phyloP scores from a whole-genome alignment of 352 stramenopile genomes.

The Globisporangium alternatum region DNA sequence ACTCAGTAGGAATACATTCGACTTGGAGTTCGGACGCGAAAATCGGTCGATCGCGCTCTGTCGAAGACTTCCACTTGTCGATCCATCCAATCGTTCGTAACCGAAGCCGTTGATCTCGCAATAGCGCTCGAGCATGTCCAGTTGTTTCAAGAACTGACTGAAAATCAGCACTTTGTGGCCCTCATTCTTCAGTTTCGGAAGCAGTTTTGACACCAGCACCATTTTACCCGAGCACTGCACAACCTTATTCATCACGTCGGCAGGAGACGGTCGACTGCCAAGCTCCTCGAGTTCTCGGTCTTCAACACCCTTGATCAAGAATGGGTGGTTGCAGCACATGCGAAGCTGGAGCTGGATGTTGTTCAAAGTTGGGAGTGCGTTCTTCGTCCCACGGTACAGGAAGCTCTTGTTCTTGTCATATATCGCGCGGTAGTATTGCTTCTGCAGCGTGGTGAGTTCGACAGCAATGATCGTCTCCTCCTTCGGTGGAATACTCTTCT shows the following conservation, averaged over 20 bases:
- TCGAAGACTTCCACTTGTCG: constrained; percentile 83
- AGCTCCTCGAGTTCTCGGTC: constrained; percentile 81
- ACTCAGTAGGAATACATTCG: constrained; percentile 98
- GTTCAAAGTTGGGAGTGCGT: constrained; percentile 90
- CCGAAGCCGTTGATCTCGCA: constrained; percentile 88
- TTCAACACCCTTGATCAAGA: constrained; percentile 96
- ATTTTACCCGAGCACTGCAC: constrained; percentile 86
- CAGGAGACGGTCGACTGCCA: constrained; percentile 38
- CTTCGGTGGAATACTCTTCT: constrained; percentile 96
- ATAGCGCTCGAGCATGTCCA: constrained; percentile 94
- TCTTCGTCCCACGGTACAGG: constrained; percentile 88
- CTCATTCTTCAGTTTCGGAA: constrained; percentile 90
- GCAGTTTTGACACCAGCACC: constrained; percentile 88
- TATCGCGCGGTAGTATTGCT: constrained; percentile 99
- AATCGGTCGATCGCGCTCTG: constrained; percentile 97
- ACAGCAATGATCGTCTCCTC: constrained; percentile 96
- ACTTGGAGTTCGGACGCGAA: constrained; percentile 91
- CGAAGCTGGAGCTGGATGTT: constrained; percentile 99
- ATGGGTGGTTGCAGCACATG: constrained; percentile 99
- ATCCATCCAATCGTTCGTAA: constrained; percentile 90
- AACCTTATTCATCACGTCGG: constrained; percentile 79
- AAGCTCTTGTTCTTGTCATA: constrained; percentile 99
- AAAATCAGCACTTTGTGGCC: constrained; percentile 96
- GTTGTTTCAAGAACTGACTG: constrained; percentile 92
- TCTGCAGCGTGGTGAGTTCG: constrained; percentile 97